Conservation (phyloP, 1,139 yeast species). For the Zygoascus sp. region DNA sequence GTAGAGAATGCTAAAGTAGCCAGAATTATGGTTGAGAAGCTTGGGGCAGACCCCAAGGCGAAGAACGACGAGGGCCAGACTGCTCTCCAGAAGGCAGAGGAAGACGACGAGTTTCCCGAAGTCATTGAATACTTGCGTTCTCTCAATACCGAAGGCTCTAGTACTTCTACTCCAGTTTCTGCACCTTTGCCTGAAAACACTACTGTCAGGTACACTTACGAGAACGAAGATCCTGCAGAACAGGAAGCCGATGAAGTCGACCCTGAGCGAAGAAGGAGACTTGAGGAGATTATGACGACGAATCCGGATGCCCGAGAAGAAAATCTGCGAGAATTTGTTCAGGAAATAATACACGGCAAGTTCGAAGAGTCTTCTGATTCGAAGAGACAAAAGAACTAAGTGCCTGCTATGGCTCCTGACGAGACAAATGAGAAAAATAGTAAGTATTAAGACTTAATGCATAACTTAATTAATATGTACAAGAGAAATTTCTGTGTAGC, state of each 20-base stretch:
- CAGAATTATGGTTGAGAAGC: constrained; percentile 55
- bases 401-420: not conserved
- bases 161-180: not conserved
- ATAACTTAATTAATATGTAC: not conserved
- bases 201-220: constrained; percentile 22
- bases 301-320: constrained; percentile 82
- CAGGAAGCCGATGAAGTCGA: constrained; percentile 32
- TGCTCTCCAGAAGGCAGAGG: constrained; percentile 61
- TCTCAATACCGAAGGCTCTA: constrained; percentile 27
- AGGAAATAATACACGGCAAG: constrained; percentile 43
- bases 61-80: constrained; percentile 73
- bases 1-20: constrained; percentile 67
- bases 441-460: constrained; percentile 1
- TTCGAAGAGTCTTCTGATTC: constrained; percentile 11
- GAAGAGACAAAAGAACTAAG: not conserved
- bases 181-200: constrained; percentile 15
- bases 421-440: not conserved
- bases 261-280: constrained; percentile 54
- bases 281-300: constrained; percentile 68
- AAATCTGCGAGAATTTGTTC: constrained; percentile 62
- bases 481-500: not conserved
- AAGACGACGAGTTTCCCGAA: constrained; percentile 83
- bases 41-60: constrained; percentile 58
- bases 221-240: constrained; percentile 9
- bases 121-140: constrained; percentile 58